phyloP scores from a whole-genome alignment of 208 protist species.

The Crithidia expoeki region DNA sequence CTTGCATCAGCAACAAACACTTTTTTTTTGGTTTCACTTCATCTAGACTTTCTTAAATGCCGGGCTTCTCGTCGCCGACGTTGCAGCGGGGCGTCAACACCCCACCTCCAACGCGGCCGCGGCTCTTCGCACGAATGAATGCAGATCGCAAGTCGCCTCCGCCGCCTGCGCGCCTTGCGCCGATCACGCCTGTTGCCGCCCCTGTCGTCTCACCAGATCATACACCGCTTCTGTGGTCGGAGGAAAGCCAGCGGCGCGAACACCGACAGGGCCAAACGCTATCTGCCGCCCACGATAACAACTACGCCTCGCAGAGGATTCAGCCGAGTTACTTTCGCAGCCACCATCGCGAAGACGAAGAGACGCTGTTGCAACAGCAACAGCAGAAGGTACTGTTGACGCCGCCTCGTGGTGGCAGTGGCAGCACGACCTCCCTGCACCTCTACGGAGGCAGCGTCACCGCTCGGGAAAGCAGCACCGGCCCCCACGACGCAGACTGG shows the following conservation, averaged over 20 bases:
- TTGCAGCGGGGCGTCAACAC: constrained; percentile 7
- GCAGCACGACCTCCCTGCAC: background rate
- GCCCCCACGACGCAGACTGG: constrained; percentile 1
- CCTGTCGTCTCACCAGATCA: background rate
- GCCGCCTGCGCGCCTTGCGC: constrained; percentile 30
- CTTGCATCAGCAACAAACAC: no score
- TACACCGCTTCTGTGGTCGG: background rate
- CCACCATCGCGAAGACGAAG: no score
- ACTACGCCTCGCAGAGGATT: no score
- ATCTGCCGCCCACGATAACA: no score
- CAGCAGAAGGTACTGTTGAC: constrained; percentile 6
- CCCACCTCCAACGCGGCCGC: constrained; percentile 23
- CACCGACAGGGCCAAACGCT: no score
- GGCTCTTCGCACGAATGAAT: constrained; percentile 17
- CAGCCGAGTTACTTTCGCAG: no score
- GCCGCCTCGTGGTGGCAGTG: constrained; percentile 5
- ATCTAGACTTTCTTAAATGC: no score
- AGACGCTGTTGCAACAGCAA: no score
- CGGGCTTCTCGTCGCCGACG: background rate
- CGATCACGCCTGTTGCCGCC: constrained; percentile 5
- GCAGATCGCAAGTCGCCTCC: constrained; percentile 18
- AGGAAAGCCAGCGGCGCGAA: background rate
- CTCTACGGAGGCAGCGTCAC: background rate
- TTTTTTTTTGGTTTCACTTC: constrained; percentile 14
- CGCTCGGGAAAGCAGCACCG: constrained; percentile 2